These are phyloP conservation scores for Pseudogymnoascus sp. DNA, from an alignment of 2,329 filamentous ascomycete species.

Conservation along the genomic window DNA sequence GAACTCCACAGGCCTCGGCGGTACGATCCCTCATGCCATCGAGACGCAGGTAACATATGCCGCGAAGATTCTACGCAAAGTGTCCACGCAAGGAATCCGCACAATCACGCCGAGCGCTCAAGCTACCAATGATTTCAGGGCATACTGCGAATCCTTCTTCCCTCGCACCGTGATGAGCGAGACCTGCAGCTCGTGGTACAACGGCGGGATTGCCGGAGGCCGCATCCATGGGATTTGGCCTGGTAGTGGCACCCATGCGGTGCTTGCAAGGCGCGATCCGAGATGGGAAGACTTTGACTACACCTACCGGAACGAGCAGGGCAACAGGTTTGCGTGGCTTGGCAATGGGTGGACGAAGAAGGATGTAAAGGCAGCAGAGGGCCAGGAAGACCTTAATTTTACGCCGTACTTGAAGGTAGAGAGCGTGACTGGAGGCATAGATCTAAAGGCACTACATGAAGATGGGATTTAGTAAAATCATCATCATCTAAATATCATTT, in stretches of 20 bases:
- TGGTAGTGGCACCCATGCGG: constrained; percentile 55
- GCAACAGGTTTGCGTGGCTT: constrained; percentile 44
- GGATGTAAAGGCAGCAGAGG: constrained; percentile 36
- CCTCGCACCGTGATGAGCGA: constrained; percentile 48
- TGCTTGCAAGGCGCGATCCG: constrained; percentile 45
- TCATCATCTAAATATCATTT: neutral
- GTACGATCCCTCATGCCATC: constrained; percentile 57
- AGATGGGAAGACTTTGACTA: constrained; percentile 52
- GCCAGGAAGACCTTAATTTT: constrained; percentile 34
- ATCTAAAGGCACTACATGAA: constrained; percentile 57
- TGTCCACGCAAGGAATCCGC: constrained; percentile 57
- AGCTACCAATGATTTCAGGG: constrained; percentile 57
- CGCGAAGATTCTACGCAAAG: constrained; percentile 60
- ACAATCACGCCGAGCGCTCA: constrained; percentile 47
- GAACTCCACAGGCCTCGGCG: constrained; percentile 43
- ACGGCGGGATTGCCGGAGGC: constrained; percentile 52
- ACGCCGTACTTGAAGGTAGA: constrained; percentile 49
- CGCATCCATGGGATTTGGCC: constrained; percentile 63
- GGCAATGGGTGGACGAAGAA: constrained; percentile 58
- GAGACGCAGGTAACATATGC: constrained; percentile 59
- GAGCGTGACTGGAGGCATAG: constrained; percentile 41
- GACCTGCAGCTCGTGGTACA: constrained; percentile 65
- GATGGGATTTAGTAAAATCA: constrained; percentile 43
- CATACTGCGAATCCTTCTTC: constrained; percentile 51
- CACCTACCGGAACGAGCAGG: neutral